phyloP scores from a whole-genome alignment of 2,329 filamentous ascomycete genomes.

The Diaporthe humulicola region DNA sequence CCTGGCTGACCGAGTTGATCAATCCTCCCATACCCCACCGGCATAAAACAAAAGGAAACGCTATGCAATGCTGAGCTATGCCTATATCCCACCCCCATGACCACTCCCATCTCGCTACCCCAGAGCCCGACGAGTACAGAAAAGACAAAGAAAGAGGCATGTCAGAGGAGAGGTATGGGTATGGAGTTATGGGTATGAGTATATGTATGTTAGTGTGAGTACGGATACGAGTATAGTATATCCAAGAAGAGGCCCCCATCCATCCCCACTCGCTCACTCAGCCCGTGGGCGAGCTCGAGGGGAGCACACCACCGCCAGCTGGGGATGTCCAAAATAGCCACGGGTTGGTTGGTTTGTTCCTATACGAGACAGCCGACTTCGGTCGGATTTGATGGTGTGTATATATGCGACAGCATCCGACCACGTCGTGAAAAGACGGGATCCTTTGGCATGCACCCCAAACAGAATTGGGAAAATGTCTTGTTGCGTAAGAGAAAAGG shows the following conservation, averaged over 20 bases:
- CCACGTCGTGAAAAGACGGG: neutral
- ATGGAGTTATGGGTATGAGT: neutral
- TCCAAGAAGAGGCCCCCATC: neutral
- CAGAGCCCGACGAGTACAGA: neutral
- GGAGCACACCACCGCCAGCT: neutral
- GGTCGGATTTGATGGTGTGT: neutral
- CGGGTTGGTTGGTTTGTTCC: neutral
- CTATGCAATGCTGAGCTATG: slow-evolving; percentile 30
- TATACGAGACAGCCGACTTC: neutral
- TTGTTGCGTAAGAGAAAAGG: neutral
- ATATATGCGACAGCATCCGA: neutral
- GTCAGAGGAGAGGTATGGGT: neutral
- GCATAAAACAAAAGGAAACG: slow-evolving; percentile 9
- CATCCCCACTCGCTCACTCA: neutral
- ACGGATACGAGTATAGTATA: slow-evolving; percentile 16
- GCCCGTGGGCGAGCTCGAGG: slow-evolving; percentile 4
- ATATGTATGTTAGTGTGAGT: neutral
- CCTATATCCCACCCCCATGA: neutral
- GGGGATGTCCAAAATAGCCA: neutral
- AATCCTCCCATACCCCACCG: neutral
- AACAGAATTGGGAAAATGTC: neutral
- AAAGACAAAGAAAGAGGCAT: neutral
- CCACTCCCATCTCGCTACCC: neutral
- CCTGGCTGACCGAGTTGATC: neutral
- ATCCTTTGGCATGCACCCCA: neutral